Base-by-base conservation (phyloP, 2,329 filamentous ascomycete genomes). In the Neophaeococcomyces mojaviensis region DNA sequence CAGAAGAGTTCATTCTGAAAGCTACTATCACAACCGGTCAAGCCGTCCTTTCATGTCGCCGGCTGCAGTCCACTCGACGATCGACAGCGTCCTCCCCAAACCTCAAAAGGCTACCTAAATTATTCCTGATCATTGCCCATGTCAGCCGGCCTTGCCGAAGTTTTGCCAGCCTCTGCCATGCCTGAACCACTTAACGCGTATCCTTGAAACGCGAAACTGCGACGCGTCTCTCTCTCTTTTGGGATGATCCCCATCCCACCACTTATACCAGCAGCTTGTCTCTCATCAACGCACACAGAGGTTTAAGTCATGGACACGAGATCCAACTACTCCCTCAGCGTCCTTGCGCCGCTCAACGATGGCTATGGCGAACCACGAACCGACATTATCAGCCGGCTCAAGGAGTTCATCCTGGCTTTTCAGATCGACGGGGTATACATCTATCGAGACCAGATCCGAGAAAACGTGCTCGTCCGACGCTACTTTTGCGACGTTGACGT, bases 401-500 rank as follows among this genome's bases (percentile, higher is more conserved):
- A 92, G 61, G 83, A 88, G 50, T 98, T 98, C 65, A 83, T 98
- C 54, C 79, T 97, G 48, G 86, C 90, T 57, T 98, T 96, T 63
- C 82, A 90, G 61, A 79, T 97, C 34, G 90, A 96, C 67, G 95
- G 94, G 67, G 79, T 83, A 60, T 97, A 95, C 68, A 82, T 96
- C 60, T 98, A 97, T 77, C 94, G 92, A 77, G 90, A 97, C 60
- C 92, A 97, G 68, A 79, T 98, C 49, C 81, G 87, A 59, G 88
- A 97, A 63, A 98, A 98, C 70, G 88, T 92, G 6, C 77, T 97
- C 1, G 75, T 95, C 34, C 92, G 95, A 64, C 88, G 89, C 59
- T 97, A 88, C 70, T 96, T 84, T 66, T 96, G 92, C 71, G 90
- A 98, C 64, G 79, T 98, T 62, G 89, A 98, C 64, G 87, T 98